Evolutionary conservation across 768 basidiomycete species (phyloP).

Genomic region (Russula lepida): DNA sequence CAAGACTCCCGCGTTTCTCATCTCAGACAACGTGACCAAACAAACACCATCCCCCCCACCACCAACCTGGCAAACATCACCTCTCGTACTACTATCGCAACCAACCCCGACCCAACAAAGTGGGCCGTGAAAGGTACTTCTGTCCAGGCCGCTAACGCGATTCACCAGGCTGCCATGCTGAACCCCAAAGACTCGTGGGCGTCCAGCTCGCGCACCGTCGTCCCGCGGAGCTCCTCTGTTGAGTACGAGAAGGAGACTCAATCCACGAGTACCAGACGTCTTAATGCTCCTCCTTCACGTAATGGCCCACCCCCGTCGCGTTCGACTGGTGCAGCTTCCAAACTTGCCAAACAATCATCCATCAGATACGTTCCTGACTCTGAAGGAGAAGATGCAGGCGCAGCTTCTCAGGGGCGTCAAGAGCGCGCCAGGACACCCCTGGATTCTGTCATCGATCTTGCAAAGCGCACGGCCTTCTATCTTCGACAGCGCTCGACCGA

Average conservation of each 20-base stretch:
- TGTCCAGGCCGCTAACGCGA: conserved; percentile 79
- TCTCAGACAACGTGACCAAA: conserved; percentile 38
- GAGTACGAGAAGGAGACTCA: conserved; percentile 68
- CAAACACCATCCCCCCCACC: conserved; percentile 11
- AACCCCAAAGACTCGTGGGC: conserved; percentile 64
- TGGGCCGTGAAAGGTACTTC: conserved; percentile 77
- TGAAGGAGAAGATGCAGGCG: conserved; percentile 35
- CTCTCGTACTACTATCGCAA: conserved; percentile 27
- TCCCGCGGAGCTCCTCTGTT: conserved; percentile 70
- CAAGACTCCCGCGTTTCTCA: conserved; percentile 36
- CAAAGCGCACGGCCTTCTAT: conserved; percentile 55
- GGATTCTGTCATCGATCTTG: conserved; percentile 48
- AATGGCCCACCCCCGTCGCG: conserved; percentile 30
- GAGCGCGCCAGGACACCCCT: conserved; percentile 64
- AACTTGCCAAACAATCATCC: conserved; percentile 49
- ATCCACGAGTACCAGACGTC: conserved; percentile 45
- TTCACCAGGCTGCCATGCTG: conserved; percentile 56
- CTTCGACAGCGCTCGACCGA: conserved; percentile 55
- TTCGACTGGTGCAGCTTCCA: conserved; percentile 22
- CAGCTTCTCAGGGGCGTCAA: conserved; percentile 32
- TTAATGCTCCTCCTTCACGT: conserved; percentile 51
- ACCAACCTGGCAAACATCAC: conserved; percentile 23
- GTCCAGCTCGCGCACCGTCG: conserved; percentile 37
- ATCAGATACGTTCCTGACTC: conserved; percentile 57
- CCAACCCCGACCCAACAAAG: conserved; percentile 52